Conservation (phyloP, 805 yeast species). For the Suhomyces xylopsoci region DNA sequence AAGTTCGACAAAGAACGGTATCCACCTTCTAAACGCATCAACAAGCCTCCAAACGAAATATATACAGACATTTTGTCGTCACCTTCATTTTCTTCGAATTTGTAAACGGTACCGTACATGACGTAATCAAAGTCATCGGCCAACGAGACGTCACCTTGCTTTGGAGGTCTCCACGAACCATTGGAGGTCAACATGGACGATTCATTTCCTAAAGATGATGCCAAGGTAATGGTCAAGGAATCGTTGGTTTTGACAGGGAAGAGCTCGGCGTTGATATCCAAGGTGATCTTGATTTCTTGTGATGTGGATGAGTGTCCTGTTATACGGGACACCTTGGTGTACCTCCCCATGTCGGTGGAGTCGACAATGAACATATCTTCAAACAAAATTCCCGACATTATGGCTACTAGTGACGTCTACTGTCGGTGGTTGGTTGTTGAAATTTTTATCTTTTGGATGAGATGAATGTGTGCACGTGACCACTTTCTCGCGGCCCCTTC, state of each 20-base stretch:
- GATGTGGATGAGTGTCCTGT: conserved; percentile 85
- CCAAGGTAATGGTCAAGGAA: conserved; percentile 80
- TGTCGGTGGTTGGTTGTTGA: not conserved
- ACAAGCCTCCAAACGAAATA: conserved; percentile 92
- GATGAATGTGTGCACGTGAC: not conserved
- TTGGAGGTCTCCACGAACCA: conserved; percentile 82
- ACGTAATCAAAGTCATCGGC: conserved; percentile 98
- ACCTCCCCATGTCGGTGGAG: conserved; percentile 82
- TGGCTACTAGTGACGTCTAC: not conserved
- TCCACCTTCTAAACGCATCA: conserved; percentile 92
- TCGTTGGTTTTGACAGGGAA: conserved; percentile 80
- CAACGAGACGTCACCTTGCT: conserved; percentile 74
- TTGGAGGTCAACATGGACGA: conserved; percentile 44
- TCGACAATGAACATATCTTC: conserved; percentile 89
- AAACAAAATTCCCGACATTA: conserved; percentile 65
- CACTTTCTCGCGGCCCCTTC: not conserved
- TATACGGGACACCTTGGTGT: conserved; percentile 87
- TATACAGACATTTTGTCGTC: conserved; percentile 79
- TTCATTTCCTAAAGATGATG: conserved; percentile 64
- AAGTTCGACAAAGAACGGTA: conserved; percentile 83
- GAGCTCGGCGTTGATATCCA: conserved; percentile 88
- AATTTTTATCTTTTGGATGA: conserved; percentile 1
- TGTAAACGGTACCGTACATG: conserved; percentile 96
- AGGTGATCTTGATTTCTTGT: conserved; percentile 72
- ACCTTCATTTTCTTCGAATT: conserved; percentile 78